Evolutionary conservation across 331 rosid species (phyloP), one percentile per base, ranked within the genome.

Genomic region (Rosa hybrid): DNA sequence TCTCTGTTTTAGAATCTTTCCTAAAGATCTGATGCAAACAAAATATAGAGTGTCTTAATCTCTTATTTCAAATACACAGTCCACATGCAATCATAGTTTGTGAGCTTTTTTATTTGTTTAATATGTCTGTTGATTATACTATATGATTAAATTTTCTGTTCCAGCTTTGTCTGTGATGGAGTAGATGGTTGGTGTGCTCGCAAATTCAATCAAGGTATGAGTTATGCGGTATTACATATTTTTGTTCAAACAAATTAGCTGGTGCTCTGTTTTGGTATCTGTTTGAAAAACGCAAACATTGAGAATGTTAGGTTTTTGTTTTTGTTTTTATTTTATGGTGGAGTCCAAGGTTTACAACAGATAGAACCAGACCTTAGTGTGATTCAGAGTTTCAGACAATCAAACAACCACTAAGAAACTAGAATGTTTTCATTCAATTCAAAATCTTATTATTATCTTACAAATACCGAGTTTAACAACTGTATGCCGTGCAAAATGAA

Each of bases 151-250:
- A 44, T 75, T 59, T 81, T 17, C 84, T 70, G 76, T 87, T 81
- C 23, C 65, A 77, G 80, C 74, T 77, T 77, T 38, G 80, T 77
- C 65, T 77, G 80, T 38, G 80, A 77, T 49, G 80, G 80, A 7
- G 11, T 77, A 4, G 80, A 77, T 77, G 80, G 80, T 77, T 77
- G 80, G 94, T 89, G 92, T 85, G 98, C 98, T 79, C 98, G 94
- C 80, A 88, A 84, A 85, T 96, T 91, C 82, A 86, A 91, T 81
- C 97, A 87, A 86, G 97, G 96, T 68, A 53, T 9, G 45, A 38
- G 13, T 80, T 42, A 27, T 65, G 27, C 34, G 8, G 71, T 71
- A 65, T 16, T 56, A 2, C 21, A 63, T 25, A 46, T 39, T 0
- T 50, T 54, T 21, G 17, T 65, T 4, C 4, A 62, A 27, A 79